A percentile compares a stretch with the other conserved stretches of the same genome.
Evolutionary conservation across 768 basidiomycete genomes (phyloP).

Genomic region (Hericium rajendrae): DNA sequence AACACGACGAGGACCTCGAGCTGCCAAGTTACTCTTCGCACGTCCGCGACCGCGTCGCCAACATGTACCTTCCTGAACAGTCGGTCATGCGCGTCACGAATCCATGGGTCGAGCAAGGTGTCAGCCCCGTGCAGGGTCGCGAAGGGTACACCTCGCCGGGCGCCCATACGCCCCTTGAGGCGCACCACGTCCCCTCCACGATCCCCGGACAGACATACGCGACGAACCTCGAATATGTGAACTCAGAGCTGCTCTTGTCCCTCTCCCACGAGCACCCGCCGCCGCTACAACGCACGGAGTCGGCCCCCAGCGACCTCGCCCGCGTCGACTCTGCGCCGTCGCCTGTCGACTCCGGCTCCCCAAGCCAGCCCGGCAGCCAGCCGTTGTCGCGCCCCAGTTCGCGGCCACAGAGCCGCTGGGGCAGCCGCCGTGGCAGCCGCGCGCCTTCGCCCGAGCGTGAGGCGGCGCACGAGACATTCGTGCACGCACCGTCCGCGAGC

Average conservation of each 20-base stretch:
- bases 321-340: constrained; percentile 11
- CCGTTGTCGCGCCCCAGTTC: constrained; percentile 6
- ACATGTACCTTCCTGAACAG: constrained; percentile 58
- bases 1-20: constrained; percentile 56
- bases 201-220: constrained; percentile 26
- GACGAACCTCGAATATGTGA: constrained; percentile 66
- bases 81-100: constrained; percentile 56
- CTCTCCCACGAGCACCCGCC: constrained; percentile 33
- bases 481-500: constrained; percentile 41
- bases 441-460: constrained; percentile 25
- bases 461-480: constrained; percentile 26
- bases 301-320: constrained; percentile 3
- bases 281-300: constrained; percentile 18
- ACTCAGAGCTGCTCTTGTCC: constrained; percentile 73
- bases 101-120: constrained; percentile 42
- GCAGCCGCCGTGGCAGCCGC: constrained; percentile 24
- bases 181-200: constrained; percentile 18
- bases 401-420: constrained; percentile 19
- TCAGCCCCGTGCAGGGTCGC: constrained; percentile 29
- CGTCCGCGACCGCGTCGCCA: constrained; percentile 81
- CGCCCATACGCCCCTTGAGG: constrained; percentile 15
- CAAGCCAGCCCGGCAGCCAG: constrained; percentile 19
- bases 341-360: constrained; percentile 20
- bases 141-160: constrained; percentile 10
- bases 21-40: constrained; percentile 88